Conservation (phyloP, 2,329 filamentous ascomycete species). For the Ascochyta rabiei region DNA sequence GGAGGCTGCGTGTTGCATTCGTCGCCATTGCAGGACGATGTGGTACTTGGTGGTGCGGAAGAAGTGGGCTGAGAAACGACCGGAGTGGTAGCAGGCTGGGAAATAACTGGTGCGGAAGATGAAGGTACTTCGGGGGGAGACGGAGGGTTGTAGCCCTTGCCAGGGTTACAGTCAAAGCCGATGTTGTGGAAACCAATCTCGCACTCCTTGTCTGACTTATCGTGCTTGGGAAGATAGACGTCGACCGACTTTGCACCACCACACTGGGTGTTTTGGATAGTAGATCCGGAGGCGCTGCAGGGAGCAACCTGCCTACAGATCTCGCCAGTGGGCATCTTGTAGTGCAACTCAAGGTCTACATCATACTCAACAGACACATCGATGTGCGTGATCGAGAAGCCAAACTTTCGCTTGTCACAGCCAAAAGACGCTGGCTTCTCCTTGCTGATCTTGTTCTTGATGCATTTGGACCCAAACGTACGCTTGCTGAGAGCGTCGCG, state of each 20-base stretch:
- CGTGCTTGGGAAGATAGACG: constrained; percentile 62
- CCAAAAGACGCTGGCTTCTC: constrained; percentile 70
- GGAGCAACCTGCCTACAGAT: constrained; percentile 76
- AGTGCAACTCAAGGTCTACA: constrained; percentile 82
- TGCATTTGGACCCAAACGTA: constrained; percentile 51
- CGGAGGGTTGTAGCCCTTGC: constrained; percentile 31
- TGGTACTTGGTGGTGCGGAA: constrained; percentile 10
- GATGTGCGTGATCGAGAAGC: constrained; percentile 78
- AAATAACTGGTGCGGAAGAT: constrained; percentile 16
- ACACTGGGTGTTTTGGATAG: constrained; percentile 84
- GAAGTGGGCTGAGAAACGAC: constrained; percentile 14
- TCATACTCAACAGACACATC: constrained; percentile 76
- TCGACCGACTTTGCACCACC: constrained; percentile 85
- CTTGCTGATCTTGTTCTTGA: constrained; percentile 55
- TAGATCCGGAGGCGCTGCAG: constrained; percentile 58
- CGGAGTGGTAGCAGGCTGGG: constrained; percentile 4
- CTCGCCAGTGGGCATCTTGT: constrained; percentile 81
- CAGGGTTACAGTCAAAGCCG: constrained; percentile 71
- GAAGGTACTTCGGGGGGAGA: constrained; percentile 20
- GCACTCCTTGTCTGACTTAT: constrained; percentile 63
- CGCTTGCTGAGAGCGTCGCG: constrained; percentile 60
- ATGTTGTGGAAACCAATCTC: constrained; percentile 76
- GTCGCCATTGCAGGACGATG: constrained; percentile 14
- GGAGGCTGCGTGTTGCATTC: constrained; percentile 12
- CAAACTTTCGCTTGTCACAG: constrained; percentile 55